phyloP scores from a whole-genome alignment of 345 rosid species.

The Schrenkiella parvula region DNA sequence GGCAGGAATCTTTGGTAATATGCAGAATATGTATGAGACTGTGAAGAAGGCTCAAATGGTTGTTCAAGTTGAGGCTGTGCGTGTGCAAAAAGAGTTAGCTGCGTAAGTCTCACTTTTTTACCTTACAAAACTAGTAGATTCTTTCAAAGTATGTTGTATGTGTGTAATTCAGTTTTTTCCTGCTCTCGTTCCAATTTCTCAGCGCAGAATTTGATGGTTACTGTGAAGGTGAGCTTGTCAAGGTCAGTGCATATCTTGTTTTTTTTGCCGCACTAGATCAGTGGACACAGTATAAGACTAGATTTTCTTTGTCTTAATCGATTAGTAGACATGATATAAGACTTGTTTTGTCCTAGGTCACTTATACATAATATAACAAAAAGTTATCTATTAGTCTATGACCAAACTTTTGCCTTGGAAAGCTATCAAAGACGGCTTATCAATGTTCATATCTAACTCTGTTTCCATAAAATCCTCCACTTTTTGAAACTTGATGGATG shows the following conservation, averaged over 20 bases:
- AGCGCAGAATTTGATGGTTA: conserved; percentile 97
- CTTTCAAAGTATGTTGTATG: background rate
- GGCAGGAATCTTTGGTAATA: conserved; percentile 92
- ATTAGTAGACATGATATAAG: background rate
- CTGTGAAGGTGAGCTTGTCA: conserved; percentile 91
- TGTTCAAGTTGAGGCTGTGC: conserved; percentile 93
- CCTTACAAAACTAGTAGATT: background rate
- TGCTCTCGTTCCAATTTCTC: conserved; percentile 30
- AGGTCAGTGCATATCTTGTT: conserved; percentile 39
- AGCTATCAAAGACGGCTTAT: background rate
- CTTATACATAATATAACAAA: background rate
- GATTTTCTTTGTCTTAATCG: background rate
- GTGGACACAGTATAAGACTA: background rate
- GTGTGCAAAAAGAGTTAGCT: conserved; percentile 89
- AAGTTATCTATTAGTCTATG: background rate
- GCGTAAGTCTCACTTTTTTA: conserved; percentile 42
- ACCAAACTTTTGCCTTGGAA: background rate
- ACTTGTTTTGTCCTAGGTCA: background rate
- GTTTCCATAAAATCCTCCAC: background rate
- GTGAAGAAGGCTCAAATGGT: conserved; percentile 98
- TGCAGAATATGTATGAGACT: conserved; percentile 86
- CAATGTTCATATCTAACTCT: background rate
- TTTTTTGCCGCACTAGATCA: background rate
- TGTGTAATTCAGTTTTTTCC: conserved; percentile 14
- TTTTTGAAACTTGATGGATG: background rate